Conservation (phyloP, 192 early-diverging fungal genomes). For the Backusella mclennaniae region DNA sequence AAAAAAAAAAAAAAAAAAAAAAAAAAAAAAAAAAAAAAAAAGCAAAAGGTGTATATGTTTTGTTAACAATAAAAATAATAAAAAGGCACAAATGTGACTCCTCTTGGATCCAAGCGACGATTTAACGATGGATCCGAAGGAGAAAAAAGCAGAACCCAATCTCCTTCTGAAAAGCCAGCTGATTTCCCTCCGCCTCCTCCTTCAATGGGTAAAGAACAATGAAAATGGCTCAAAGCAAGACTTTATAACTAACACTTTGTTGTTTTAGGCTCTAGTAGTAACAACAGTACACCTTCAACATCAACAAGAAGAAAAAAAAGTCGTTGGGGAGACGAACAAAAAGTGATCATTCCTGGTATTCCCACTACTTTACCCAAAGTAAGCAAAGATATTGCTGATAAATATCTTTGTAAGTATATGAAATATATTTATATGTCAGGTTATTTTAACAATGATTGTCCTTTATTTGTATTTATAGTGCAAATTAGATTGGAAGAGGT, state of each 20-base stretch:
- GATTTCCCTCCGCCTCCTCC: not conserved
- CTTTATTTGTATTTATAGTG: constrained; percentile 35
- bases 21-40: not conserved
- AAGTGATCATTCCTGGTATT: constrained; percentile 73
- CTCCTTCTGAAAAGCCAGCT: not conserved
- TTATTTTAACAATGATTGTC: not conserved
- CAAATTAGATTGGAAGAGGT: constrained; percentile 93
- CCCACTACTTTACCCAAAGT: constrained; percentile 78
- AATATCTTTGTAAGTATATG: constrained; percentile 58
- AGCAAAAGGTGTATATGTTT: not conserved
- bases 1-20: not conserved
- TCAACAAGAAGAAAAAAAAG: constrained; percentile 69
- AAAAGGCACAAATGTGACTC: constrained; percentile 24
- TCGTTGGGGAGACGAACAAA: constrained; percentile 85
- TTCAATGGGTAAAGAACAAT: not conserved
- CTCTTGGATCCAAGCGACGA: constrained; percentile 19
- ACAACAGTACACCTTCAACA: not conserved
- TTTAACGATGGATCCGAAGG: constrained; percentile 18
- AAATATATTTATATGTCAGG: not conserved
- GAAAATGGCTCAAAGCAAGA: not conserved
- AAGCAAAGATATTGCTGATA: constrained; percentile 77
- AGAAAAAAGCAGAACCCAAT: not conserved
- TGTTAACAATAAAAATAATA: not conserved
- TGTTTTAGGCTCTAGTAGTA: not conserved
- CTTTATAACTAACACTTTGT: not conserved